Conservation (phyloP, 495 filamentous ascomycete genomes). For the Aspergillus panamensis region DNA sequence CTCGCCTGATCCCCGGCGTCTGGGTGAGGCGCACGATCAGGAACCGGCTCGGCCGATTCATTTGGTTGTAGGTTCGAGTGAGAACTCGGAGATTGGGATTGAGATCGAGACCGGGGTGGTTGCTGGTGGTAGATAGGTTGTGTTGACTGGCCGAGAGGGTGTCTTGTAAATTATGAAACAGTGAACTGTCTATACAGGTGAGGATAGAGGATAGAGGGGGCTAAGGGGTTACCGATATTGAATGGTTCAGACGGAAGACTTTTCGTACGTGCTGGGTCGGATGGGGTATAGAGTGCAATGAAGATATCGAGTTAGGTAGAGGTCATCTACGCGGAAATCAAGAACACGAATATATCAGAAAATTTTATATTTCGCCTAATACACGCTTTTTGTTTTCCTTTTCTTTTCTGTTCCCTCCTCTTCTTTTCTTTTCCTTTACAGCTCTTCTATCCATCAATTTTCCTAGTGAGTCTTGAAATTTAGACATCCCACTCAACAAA, state of each 20-base stretch:
- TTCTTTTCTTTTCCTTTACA: background rate
- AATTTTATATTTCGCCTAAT: slow-evolving; percentile 10
- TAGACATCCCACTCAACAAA: background rate
- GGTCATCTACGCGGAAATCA: background rate
- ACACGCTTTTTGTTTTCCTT: slow-evolving; percentile 3
- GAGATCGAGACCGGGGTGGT: background rate
- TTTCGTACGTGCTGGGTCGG: too few relatives aligned
- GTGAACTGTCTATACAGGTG: too few relatives aligned
- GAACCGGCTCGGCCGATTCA: slow-evolving; percentile 39
- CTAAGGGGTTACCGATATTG: too few relatives aligned
- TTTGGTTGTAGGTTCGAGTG: slow-evolving; percentile 21
- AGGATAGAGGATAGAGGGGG: too few relatives aligned
- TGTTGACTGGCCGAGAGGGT: too few relatives aligned
- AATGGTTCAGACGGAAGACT: too few relatives aligned
- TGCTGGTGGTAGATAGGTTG: background rate
- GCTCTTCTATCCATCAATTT: too few relatives aligned
- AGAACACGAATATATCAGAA: background rate
- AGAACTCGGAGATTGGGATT: background rate
- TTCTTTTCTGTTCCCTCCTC: background rate
- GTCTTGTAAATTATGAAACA: too few relatives aligned
- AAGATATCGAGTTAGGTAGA: background rate
- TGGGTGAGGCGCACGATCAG: slow-evolving; percentile 25
- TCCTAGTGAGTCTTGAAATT: too few relatives aligned
- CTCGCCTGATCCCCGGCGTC: slow-evolving; percentile 14
- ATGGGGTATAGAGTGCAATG: background rate